Conservation (phyloP, 768 basidiomycete genomes). For the Leccinellum albellum region DNA sequence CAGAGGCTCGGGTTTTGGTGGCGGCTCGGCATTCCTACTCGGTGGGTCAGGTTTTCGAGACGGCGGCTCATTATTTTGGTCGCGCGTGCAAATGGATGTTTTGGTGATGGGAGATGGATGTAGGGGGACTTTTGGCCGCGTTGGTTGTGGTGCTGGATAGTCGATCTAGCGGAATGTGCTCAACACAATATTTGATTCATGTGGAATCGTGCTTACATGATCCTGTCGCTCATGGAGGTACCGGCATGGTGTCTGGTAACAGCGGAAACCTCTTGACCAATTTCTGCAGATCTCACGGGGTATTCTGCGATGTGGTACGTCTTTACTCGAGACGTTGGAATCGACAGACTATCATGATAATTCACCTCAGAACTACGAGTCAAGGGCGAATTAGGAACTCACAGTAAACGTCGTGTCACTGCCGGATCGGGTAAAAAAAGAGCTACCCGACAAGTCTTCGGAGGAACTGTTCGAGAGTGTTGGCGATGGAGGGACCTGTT, state of each 20-base stretch:
- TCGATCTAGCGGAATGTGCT: neutral
- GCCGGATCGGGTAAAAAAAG: constrained; percentile 8
- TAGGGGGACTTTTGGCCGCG: neutral
- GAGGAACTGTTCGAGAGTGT: constrained; percentile 10
- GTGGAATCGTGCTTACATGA: constrained; percentile 6
- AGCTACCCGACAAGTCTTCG: constrained; percentile 15
- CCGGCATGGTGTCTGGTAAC: neutral
- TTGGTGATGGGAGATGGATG: neutral
- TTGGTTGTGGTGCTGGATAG: neutral
- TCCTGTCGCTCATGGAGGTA: constrained; percentile 7
- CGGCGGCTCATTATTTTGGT: neutral
- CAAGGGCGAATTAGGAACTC: neutral
- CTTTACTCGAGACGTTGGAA: constrained; percentile 7
- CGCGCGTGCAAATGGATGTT: neutral
- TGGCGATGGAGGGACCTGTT: constrained; percentile 12
- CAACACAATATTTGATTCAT: neutral
- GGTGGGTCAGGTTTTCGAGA: constrained; percentile 1
- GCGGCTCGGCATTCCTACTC: neutral
- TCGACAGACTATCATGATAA: constrained; percentile 15
- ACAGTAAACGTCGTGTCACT: constrained; percentile 24
- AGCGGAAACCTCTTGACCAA: neutral
- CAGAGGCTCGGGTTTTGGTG: constrained; percentile 13
- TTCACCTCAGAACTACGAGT: neutral
- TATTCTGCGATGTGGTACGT: neutral
- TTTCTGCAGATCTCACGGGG: neutral